phyloP scores from a whole-genome alignment of 306 rosid species.

The Malus fusca region DNA sequence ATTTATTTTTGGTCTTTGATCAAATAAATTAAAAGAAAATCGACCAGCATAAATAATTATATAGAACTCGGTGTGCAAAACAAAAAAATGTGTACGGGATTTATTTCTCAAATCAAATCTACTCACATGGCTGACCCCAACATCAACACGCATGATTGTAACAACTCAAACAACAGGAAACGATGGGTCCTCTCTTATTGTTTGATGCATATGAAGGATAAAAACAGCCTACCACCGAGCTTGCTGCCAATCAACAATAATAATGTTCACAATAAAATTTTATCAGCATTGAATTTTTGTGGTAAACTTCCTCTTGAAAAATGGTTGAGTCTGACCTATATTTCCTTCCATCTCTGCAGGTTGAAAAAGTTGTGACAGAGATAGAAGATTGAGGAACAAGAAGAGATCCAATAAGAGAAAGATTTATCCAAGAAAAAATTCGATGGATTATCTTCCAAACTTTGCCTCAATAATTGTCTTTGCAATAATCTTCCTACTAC shows the following conservation, averaged over 20 bases:
- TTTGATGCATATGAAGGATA: not conserved
- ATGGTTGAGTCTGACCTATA: not conserved
- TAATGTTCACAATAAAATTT: no score
- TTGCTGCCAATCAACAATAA: not conserved
- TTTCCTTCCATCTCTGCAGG: not conserved
- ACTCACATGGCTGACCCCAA: not conserved
- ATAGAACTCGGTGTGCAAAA: no score
- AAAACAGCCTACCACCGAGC: not conserved
- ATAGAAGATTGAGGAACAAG: not conserved
- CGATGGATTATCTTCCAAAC: not conserved
- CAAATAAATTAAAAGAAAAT: no score
- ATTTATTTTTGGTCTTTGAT: no score
- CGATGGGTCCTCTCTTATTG: not conserved
- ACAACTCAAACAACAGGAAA: not conserved
- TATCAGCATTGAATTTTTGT: not conserved
- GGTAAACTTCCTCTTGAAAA: not conserved
- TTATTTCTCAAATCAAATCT: no score
- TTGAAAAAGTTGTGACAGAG: not conserved
- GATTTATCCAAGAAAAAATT: no score
- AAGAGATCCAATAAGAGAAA: no score
- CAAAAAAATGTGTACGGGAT: no score
- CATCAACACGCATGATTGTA: not conserved
- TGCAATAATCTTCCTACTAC: not conserved
- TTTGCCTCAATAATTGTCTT: not conserved
- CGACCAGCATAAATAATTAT: no score